Conservation (phyloP, 345 rosid species). For the sweet orange (Citrus sinensis) region DNA sequence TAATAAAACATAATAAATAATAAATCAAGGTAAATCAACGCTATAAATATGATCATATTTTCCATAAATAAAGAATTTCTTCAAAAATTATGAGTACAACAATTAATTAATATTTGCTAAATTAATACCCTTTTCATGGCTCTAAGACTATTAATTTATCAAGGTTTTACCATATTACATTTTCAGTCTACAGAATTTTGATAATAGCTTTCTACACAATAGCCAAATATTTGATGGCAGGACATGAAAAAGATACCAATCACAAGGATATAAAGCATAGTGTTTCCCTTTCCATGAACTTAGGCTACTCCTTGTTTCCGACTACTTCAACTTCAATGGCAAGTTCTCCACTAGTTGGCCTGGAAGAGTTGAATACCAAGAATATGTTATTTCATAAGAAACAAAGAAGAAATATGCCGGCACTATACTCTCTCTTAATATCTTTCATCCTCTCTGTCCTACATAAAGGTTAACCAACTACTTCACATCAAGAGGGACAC, state of each 20-base stretch:
- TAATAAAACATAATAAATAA: too few species aligned
- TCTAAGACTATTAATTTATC: too few species aligned
- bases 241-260: not conserved
- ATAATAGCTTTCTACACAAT: not conserved
- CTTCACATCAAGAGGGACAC: not conserved
- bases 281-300: not conserved
- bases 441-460: not conserved
- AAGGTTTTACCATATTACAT: too few species aligned
- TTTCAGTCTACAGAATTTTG: not conserved
- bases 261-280: too few species aligned
- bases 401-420: not conserved
- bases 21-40: too few species aligned
- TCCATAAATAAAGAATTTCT: too few species aligned
- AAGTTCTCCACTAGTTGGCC: slow-evolving; percentile 43
- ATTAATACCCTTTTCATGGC: too few species aligned
- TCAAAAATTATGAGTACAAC: too few species aligned
- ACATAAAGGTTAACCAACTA: not conserved
- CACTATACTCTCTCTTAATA: not conserved
- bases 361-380: slow-evolving; percentile 13
- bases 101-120: too few species aligned
- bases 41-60: too few species aligned
- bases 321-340: slow-evolving; percentile 5
- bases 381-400: not conserved
- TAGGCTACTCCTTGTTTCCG: not conserved
- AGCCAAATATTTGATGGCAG: not conserved